Base-by-base conservation (phyloP, 2,329 filamentous ascomycete genomes). In the Epichloe bromicola region DNA sequence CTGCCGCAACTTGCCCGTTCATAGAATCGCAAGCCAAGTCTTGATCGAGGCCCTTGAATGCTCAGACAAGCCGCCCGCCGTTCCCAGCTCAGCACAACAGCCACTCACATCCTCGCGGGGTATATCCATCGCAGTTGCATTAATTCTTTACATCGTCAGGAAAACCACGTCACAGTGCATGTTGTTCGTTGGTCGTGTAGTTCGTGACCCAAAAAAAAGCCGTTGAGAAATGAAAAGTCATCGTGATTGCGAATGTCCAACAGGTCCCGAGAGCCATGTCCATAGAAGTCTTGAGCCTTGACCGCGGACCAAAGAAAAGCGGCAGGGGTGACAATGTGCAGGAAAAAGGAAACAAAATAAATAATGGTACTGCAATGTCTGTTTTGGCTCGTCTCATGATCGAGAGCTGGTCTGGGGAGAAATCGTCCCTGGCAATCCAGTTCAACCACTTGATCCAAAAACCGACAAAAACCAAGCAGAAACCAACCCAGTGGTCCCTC, bases 51-150 rank as follows among this genome's bases (percentile, higher is more conserved):
- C 30, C 30, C 30, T 33, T 33, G 6, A 34, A 5, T 33, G 14
- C n/a, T 38, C 19, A 19, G n/a, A 34, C 51, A 37, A 6, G n/a
- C 30, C 37, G 50, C 48, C 26, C 30, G 51, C 51, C 48, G 43
- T 50, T 44, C 57, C 58, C 58, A 65, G 61, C 63, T 65, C 64
- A 61, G 63, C 63, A 64, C 55, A 56, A 59, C 58, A 57, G 54
- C 57, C 47, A 66, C 64, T 62, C 64, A 63, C 60, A 64, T 63
- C 62, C 61, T 67, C 65, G 60, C 61, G 63, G 65, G 66, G 66
- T 68, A 68, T 68, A 68, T 68, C 66, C 66, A 65, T 68, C 66
- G 64, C 65, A 64, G 63, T 63, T 66, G 66, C 63, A 61, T 65
- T 56, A 62, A 60, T 58, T 64, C 60, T 59, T 64, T 38, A 61